Base-by-base conservation (phyloP, 106 monocot genomes). In the Posidonia australis region DNA sequence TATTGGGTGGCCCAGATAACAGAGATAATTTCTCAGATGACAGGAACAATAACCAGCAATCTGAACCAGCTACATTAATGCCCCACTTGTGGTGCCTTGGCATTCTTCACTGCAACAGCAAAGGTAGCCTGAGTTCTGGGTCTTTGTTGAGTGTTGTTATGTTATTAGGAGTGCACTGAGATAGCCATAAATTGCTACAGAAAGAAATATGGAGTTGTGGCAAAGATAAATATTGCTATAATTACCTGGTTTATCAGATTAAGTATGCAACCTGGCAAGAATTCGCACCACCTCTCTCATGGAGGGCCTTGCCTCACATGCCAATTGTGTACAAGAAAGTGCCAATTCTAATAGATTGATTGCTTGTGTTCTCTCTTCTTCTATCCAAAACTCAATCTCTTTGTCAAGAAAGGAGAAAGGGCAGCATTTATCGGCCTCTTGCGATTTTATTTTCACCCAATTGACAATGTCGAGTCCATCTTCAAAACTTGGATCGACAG, bases 51-150 rank as follows among this genome's bases (percentile, higher is more conserved):
- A 81, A 88, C 71, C 81, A 74, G 79, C 84, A 84, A 71, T 68
- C 84, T 3, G 88, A 88, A 51, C 88, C 88, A n/a, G 77, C 86
- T 87, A 86, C 62, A 83, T 84, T 67, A 88, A 88, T 28, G 88
- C 84, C 5, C 88, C 84, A 10, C 44, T 88, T 23, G 84, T 88
- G 88, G 88, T 5, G 63, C 44, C 23, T 13, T 63, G 44, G 63
- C 41, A 45, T 63, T 63, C 36, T 62, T 62, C 24, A 17, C 63
- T 10, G 11, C 21, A 13, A 23, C 63, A 44, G 10, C 46, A 44
- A 63, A 63, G 18, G 20, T 44, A 46, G 21, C 63, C 12, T 51
- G 42, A 65, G 23, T 24, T n/a, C n/a, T n/a, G n/a, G n/a, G n/a
- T n/a, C n/a, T n/a, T n/a, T n/a, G n/a, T n/a, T n/a, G n/a, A n/a